Base-by-base conservation (phyloP, 2,329 filamentous ascomycete genomes). In the Aureobasidium sp. region DNA sequence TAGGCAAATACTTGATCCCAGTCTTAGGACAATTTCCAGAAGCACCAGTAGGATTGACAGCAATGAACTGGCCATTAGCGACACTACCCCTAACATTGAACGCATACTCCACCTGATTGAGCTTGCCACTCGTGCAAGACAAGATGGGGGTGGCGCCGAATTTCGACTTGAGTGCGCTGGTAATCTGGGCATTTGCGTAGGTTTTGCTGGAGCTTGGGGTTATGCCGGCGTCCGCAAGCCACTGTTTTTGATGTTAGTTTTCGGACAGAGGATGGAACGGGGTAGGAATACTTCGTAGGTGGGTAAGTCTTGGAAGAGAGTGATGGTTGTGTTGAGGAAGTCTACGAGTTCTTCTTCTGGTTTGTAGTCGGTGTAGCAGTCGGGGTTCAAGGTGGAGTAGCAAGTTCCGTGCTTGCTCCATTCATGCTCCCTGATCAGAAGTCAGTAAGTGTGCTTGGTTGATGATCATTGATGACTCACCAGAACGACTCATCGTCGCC, bases 1-100 rank as follows among this genome's bases (percentile, higher is more conserved):
- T 85, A 29, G 81, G 79, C 11, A 78, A 64, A 63, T 86, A 86
- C 62, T 78, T 77, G 61, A 88, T 79, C 5, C 47, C 47, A 1
- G 67, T 72, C 17, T 63, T 60, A 1, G 84, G 79, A 66, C 86
- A 89, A 37, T 71, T 77, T 16, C 80, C 80, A 41, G 74, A 77
- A 12, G 75, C 73, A 34, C 81, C 80, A 58, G 81, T 77, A 8
- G 76, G 76, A 30, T 75, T 70, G 2, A 76, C 68, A 16, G 81
- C 67, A 21, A 80, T 72, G 61, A 84, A 86, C 3, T 75, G 63
- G 21, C 81, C 83, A 6, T 72, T 72, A 59, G 81, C 77, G 1
- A 82, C 66, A 27, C 77, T 79, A 7, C 78, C 78, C 29, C 68
- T 68, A 19, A 80, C 71, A 53, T 83, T 79, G 71, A 78, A 86